A percentile compares a stretch with the other conserved stretches of the same genome.
phyloP scores from a whole-genome alignment of 2,329 filamentous ascomycete species.

The Trichoderma pleuroti region DNA sequence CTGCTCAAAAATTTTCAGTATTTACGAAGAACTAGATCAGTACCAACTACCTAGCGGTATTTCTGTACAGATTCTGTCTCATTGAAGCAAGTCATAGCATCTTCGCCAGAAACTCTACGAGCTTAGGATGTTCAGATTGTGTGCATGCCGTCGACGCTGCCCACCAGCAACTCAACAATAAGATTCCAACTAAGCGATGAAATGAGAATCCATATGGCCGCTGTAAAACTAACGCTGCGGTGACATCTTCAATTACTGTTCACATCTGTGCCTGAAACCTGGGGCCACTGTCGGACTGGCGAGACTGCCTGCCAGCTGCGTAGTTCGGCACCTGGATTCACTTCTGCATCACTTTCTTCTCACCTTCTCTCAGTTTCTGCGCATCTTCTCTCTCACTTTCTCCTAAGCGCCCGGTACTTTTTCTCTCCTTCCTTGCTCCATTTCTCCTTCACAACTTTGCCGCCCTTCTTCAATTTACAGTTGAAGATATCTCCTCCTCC shows the following conservation, averaged over 20 bases:
- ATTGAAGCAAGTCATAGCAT: background rate
- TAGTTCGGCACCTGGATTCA: background rate
- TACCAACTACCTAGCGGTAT: background rate
- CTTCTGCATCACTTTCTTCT: background rate
- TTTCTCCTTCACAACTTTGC: too few species aligned
- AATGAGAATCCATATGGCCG: background rate
- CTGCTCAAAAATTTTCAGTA: background rate
- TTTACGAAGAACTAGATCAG: background rate
- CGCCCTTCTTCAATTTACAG: too few species aligned
- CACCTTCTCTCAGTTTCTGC: too few species aligned
- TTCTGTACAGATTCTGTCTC: background rate
- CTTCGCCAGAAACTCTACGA: background rate
- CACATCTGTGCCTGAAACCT: background rate
- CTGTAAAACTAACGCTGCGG: background rate
- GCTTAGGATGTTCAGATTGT: background rate
- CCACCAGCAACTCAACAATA: background rate
- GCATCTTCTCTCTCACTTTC: too few species aligned
- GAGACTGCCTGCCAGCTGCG: background rate
- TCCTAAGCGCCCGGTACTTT: too few species aligned
- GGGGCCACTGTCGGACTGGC: too few species aligned
- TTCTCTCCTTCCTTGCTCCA: too few species aligned
- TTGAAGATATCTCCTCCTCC: too few species aligned
- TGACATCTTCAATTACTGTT: background rate
- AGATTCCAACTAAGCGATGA: background rate
- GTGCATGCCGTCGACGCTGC: background rate